Conservation (phyloP, 2,329 filamentous ascomycete genomes). For the Alternaria angustiovoidea region DNA sequence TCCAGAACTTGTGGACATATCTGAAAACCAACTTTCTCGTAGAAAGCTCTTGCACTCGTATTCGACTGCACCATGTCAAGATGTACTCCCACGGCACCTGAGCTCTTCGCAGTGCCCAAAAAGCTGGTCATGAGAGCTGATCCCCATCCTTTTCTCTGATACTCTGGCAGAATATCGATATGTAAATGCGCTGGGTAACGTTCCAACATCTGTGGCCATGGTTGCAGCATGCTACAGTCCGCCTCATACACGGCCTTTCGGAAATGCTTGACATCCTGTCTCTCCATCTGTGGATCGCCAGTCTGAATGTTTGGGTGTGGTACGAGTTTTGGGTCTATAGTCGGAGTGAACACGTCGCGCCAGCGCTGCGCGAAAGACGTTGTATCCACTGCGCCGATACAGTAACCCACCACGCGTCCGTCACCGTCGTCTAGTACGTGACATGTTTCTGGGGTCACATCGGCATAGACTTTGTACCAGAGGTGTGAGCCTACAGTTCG, state of each 20-base stretch:
- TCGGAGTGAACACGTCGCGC: constrained; percentile 37
- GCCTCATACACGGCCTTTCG: constrained; percentile 29
- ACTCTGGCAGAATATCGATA: constrained; percentile 47
- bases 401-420: constrained; percentile 49
- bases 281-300: constrained; percentile 26
- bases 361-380: constrained; percentile 35
- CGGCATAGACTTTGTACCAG: constrained; percentile 46
- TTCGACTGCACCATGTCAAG: constrained; percentile 48
- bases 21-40: constrained; percentile 37
- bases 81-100: constrained; percentile 45
- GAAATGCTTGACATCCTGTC: constrained; percentile 25
- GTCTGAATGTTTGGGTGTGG: constrained; percentile 20
- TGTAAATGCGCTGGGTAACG: constrained; percentile 50
- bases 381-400: constrained; percentile 46
- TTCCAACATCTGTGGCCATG: constrained; percentile 26
- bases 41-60: constrained; percentile 37
- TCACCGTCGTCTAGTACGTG: constrained; percentile 48
- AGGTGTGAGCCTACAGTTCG: constrained; percentile 42
- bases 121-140: constrained; percentile 37
- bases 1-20: constrained; percentile 37
- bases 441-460: constrained; percentile 40
- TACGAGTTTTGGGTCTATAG: constrained; percentile 29
- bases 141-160: constrained; percentile 46
- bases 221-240: constrained; percentile 36
- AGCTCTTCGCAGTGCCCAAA: constrained; percentile 28